Conservation (phyloP, 78 protist genomes). For the Creolimax fragrantissima region DNA sequence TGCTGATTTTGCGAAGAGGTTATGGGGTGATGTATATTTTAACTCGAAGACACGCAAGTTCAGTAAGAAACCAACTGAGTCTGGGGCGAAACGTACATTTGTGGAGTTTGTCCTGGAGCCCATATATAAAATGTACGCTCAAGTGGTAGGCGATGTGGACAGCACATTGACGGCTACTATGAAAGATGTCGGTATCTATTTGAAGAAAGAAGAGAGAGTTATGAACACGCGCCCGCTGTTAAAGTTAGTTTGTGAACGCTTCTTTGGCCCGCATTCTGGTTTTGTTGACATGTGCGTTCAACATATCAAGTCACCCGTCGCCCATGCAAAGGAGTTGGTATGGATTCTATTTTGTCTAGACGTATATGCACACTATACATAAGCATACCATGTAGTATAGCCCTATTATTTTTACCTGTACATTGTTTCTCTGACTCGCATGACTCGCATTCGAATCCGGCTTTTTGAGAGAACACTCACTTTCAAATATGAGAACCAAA, state of each 20-base stretch:
- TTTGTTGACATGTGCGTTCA: slow-evolving; percentile 66
- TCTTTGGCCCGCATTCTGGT: slow-evolving; percentile 59
- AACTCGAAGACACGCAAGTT: slow-evolving; percentile 85
- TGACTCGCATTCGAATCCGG: too few relatives aligned
- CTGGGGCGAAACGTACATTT: slow-evolving; percentile 54
- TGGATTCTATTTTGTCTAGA: too few relatives aligned
- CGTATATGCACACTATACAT: too few relatives aligned
- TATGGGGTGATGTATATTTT: slow-evolving; percentile 98
- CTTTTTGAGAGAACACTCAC: too few relatives aligned
- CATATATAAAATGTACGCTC: slow-evolving; percentile 81
- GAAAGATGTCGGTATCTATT: slow-evolving; percentile 60
- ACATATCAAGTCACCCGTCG: slow-evolving; percentile 76
- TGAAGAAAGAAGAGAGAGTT: slow-evolving; percentile 27
- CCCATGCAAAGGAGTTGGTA: slow-evolving; percentile 43
- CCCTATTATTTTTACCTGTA: too few relatives aligned
- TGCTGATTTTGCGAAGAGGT: slow-evolving; percentile 66
- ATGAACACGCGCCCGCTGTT: slow-evolving; percentile 66
- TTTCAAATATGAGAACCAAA: too few relatives aligned
- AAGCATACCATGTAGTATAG: too few relatives aligned
- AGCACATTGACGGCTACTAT: background rate
- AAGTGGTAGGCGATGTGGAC: slow-evolving; percentile 29
- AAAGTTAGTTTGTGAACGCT: slow-evolving; percentile 43
- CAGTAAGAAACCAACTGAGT: slow-evolving; percentile 8
- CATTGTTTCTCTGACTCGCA: too few relatives aligned
- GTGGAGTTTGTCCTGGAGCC: slow-evolving; percentile 92